phyloP scores from a whole-genome alignment of 495 filamentous ascomycete genomes.

The Neohortaea acidophila region DNA sequence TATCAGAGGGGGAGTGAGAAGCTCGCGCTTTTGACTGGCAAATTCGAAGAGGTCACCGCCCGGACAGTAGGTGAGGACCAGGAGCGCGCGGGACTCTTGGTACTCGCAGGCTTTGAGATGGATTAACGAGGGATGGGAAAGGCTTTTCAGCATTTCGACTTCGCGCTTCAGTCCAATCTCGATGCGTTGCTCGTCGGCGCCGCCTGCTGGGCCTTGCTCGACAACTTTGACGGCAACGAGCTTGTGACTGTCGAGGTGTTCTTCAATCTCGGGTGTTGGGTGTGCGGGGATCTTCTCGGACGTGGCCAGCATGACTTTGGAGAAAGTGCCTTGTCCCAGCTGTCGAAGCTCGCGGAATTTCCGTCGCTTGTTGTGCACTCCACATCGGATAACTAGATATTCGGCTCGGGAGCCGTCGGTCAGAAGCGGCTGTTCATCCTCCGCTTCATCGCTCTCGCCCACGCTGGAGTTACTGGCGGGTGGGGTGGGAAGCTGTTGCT shows the following conservation, averaged over 20 bases:
- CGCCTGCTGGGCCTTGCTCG: constrained; percentile 82
- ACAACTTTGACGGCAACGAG: constrained; percentile 92
- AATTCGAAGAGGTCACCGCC: constrained; percentile 93
- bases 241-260: constrained; percentile 41
- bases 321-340: constrained; percentile 89
- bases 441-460: constrained; percentile 34
- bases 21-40: constrained; percentile 49
- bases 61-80: constrained; percentile 82
- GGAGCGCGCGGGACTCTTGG: constrained; percentile 59
- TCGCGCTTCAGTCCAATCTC: constrained; percentile 88
- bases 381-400: constrained; percentile 47
- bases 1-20: constrained; percentile 52
- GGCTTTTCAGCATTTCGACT: constrained; percentile 73
- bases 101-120: constrained; percentile 78
- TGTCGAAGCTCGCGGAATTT: constrained; percentile 63
- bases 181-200: constrained; percentile 74
- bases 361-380: constrained; percentile 39
- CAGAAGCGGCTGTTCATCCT: constrained; percentile 29
- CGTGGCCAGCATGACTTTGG: constrained; percentile 78
- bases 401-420: constrained; percentile 34
- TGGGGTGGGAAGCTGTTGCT: constrained; percentile 12
- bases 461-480: constrained; percentile 36
- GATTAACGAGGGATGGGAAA: constrained; percentile 79
- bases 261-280: constrained; percentile 30
- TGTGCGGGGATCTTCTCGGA: constrained; percentile 30